Evolutionary conservation across 257 asterid species (phyloP).

Genomic region (Gentiana straminea): DNA sequence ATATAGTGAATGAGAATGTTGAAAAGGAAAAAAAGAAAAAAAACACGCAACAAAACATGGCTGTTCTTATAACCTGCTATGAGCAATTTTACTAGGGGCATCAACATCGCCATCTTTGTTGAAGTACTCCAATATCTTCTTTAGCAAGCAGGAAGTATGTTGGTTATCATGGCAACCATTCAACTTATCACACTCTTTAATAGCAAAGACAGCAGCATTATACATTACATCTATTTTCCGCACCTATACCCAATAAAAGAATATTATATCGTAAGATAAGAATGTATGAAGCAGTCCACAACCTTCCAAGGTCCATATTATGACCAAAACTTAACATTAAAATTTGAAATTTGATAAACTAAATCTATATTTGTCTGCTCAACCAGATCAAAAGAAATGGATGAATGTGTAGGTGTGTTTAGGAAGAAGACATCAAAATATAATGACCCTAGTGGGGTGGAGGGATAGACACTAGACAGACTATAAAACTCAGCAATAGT

Average conservation of each 20-base stretch:
- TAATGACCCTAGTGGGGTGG: not conserved
- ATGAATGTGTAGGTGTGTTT: too few relatives aligned
- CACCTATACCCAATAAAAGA: conserved; percentile 36
- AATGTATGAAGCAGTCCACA: conserved; percentile 4
- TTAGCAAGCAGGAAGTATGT: conserved; percentile 70
- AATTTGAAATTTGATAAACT: too few relatives aligned
- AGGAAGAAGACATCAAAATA: not conserved
- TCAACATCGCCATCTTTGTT: conserved; percentile 30
- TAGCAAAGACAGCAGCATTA: conserved; percentile 53
- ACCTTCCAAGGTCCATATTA: conserved; percentile 1
- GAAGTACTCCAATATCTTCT: conserved; percentile 66
- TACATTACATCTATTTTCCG: conserved; percentile 58
- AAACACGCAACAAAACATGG: too few relatives aligned
- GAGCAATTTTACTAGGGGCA: conserved; percentile 33
- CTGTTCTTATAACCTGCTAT: conserved; percentile 41
- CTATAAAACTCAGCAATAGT: not conserved
- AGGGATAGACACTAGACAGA: conserved; percentile 1
- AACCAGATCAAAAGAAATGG: too few relatives aligned
- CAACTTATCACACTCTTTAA: conserved; percentile 49
- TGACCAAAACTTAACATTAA: not conserved
- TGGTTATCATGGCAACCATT: conserved; percentile 46
- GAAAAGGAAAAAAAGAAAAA: too few relatives aligned
- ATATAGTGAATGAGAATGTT: not conserved
- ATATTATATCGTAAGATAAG: not conserved
- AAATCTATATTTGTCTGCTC: too few relatives aligned